phyloP scores from a whole-genome alignment of 2,329 filamentous ascomycete genomes.

The Ramularia collo-cygni region DNA sequence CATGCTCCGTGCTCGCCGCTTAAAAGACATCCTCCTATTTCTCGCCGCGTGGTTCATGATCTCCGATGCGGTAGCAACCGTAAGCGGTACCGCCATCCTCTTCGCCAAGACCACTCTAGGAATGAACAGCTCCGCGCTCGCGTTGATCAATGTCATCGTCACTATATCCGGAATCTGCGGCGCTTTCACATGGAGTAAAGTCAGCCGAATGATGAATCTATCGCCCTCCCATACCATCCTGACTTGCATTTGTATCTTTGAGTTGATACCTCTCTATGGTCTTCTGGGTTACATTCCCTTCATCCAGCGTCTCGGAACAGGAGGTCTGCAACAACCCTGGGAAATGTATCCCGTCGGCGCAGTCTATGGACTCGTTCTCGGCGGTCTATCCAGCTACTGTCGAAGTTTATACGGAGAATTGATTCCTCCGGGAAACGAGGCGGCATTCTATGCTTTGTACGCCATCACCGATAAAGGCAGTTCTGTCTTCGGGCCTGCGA shows the following conservation, averaged over 20 bases:
- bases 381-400: constrained; percentile 88
- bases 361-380: constrained; percentile 87
- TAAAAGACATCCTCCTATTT: constrained; percentile 70
- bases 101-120: constrained; percentile 90
- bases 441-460: constrained; percentile 92
- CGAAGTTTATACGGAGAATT: constrained; percentile 87
- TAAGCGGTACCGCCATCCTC: constrained; percentile 86
- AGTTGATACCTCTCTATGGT: constrained; percentile 87
- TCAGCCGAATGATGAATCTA: constrained; percentile 64
- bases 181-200: constrained; percentile 79
- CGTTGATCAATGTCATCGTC: constrained; percentile 87
- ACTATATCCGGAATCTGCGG: constrained; percentile 78
- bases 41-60: constrained; percentile 89
- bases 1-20: constrained; percentile 62
- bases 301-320: constrained; percentile 63
- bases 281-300: constrained; percentile 80
- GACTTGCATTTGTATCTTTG: constrained; percentile 83
- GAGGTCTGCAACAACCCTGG: constrained; percentile 88
- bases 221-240: constrained; percentile 82
- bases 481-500: constrained; percentile 85
- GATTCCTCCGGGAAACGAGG: constrained; percentile 88
- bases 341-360: constrained; percentile 93
- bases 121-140: constrained; percentile 82
- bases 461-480: constrained; percentile 97
- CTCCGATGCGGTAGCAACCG: constrained; percentile 89